Evolutionary conservation across 345 rosid genomes (phyloP).

Genomic region (Heritiera littoralis): DNA sequence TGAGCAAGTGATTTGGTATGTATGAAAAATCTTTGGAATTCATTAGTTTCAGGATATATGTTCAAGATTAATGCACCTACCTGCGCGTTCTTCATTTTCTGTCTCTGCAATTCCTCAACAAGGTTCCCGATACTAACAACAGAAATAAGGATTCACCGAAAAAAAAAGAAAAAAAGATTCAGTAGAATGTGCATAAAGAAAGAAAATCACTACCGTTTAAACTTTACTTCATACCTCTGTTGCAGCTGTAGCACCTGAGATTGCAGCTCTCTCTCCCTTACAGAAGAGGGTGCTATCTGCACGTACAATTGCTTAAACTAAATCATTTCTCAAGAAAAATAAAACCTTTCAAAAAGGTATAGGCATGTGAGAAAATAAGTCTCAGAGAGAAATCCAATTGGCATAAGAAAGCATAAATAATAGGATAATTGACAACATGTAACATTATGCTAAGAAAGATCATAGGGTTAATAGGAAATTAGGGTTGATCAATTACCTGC

Average conservation of each 20-base stretch:
- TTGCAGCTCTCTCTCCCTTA: slow-evolving; percentile 75
- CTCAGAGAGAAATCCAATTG: no score
- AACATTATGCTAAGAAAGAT: neutral
- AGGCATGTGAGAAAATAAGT: no score
- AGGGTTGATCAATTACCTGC: slow-evolving; percentile 46
- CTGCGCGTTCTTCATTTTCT: slow-evolving; percentile 67
- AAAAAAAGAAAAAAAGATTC: slow-evolving; percentile 6
- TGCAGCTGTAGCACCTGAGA: slow-evolving; percentile 66
- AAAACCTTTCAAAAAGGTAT: neutral
- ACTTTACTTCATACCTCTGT: slow-evolving; percentile 59
- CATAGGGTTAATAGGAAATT: neutral
- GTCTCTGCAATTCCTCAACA: slow-evolving; percentile 80
- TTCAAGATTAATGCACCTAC: slow-evolving; percentile 40
- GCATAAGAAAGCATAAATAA: neutral
- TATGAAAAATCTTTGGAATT: neutral
- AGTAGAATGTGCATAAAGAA: slow-evolving; percentile 14
- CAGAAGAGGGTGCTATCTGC: slow-evolving; percentile 59
- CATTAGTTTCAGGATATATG: neutral
- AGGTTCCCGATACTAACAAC: slow-evolving; percentile 61
- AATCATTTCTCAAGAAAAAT: neutral
- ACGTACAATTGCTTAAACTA: slow-evolving; percentile 22
- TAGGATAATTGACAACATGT: neutral
- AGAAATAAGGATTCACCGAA: slow-evolving; percentile 28
- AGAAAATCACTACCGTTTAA: neutral
- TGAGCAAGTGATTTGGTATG: neutral